Evolutionary conservation across 352 stramenopile species (phyloP).

Genomic region (Lagenidium giganteum): DNA sequence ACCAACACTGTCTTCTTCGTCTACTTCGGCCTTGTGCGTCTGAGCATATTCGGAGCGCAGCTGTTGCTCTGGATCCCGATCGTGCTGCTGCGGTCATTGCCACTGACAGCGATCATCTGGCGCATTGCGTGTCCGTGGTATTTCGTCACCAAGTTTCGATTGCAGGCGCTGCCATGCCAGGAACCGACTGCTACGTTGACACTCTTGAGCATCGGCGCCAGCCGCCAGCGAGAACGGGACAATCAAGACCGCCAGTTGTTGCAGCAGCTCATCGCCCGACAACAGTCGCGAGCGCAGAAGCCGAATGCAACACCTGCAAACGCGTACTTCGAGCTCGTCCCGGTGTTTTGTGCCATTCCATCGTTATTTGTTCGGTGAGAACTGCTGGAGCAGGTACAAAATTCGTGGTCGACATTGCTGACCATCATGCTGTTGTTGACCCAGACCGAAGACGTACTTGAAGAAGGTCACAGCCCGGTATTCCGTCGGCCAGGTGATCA

Average conservation of each 20-base stretch:
- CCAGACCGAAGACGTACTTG: conserved; percentile 11
- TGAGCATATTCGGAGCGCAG: conserved; percentile 31
- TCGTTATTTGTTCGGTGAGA: conserved; percentile 6
- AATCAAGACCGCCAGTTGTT: conserved; percentile 3
- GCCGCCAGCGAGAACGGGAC: conserved; percentile 8
- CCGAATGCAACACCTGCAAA: not conserved
- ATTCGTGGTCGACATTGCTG: too few relatives aligned
- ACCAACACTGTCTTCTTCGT: conserved; percentile 93
- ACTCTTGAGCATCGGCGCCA: conserved; percentile 1
- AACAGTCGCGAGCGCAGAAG: not conserved
- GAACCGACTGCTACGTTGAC: not conserved
- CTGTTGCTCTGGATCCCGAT: conserved; percentile 49
- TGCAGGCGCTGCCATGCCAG: conserved; percentile 5
- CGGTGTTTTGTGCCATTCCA: conserved; percentile 8
- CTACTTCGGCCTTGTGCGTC: conserved; percentile 85
- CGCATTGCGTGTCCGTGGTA: conserved; percentile 23
- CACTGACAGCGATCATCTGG: conserved; percentile 40
- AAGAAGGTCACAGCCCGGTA: conserved; percentile 4
- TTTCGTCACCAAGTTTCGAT: conserved; percentile 8
- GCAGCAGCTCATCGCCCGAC: conserved; percentile 2
- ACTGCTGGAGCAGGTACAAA: too few relatives aligned
- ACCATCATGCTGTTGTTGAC: too few relatives aligned
- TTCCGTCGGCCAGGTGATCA: conserved; percentile 6
- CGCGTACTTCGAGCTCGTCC: conserved; percentile 11
- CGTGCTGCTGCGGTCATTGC: conserved; percentile 39